Base-by-base conservation (phyloP, 768 basidiomycete species). In the Peribolospora baueri region DNA sequence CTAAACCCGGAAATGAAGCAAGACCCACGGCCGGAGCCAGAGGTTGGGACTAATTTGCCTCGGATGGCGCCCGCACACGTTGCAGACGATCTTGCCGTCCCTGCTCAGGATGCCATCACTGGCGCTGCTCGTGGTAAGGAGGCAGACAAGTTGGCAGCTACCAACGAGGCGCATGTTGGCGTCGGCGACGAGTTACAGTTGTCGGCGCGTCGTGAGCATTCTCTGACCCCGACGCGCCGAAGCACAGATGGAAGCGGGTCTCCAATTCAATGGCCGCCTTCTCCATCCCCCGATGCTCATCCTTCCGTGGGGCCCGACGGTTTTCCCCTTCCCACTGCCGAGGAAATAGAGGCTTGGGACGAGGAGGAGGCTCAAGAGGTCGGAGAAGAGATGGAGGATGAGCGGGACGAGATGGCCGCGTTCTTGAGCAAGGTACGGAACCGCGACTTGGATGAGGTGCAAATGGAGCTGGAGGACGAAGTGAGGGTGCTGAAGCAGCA, bases 361-460 rank as follows among this genome's bases (percentile, higher is more conserved):
- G 66, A 68, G 75, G 86, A 90, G 60, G 79, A 81, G 2, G 82
- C 79, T n/a, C 74, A 84, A 41, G 86, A 88, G 65, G 82, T 87
- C 73, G 81, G 84, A 60, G 71, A 75, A 2, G 75, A 75, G 47
- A 78, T 75, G 0, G 84, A 90, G 66, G 82, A 81, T 3, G 70
- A 71, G 54, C 63, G 67, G 49, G 67, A 81, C 48, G 86, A 88
- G 64, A 97, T 88, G 69, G 88, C 81, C n/a, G 75, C 76, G 7
- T 91, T 97, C 63, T 68, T 95, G 56, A 85, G 90, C 0, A 81
- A 87, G 61, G 81, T 98, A 60, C 85, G 86, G 65, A 85, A 84
- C 6, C 78, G 76, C 57, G 78, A 88, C 64, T 67, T 97, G 50
- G 79, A 83, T 42, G 74, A 78, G 46, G 82, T 91, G 46, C 74